phyloP scores from a whole-genome alignment of 192 early-diverging fungal species.

The Coemansia sp. region DNA sequence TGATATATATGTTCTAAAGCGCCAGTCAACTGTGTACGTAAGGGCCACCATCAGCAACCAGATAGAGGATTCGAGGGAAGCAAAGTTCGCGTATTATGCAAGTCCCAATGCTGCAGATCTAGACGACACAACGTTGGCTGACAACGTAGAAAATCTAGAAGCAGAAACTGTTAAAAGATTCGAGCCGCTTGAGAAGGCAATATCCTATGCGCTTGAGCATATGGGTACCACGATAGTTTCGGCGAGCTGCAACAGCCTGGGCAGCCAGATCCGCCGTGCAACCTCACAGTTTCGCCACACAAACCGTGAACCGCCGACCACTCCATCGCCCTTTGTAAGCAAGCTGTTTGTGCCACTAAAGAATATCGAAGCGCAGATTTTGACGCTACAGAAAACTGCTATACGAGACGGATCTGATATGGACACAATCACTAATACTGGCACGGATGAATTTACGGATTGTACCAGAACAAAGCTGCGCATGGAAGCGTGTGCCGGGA shows the following conservation, averaged over 20 bases:
- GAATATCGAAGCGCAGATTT: conserved; percentile 13
- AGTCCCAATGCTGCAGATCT: background rate
- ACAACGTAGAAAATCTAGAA: background rate
- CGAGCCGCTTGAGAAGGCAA: conserved; percentile 7
- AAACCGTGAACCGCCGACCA: conserved; percentile 28
- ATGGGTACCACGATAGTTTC: conserved; percentile 17
- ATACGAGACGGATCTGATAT: background rate
- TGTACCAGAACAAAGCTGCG: conserved; percentile 15
- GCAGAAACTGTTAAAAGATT: conserved; percentile 12
- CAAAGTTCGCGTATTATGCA: background rate
- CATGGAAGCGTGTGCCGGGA: conserved; percentile 5
- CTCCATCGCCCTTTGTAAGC: conserved; percentile 26
- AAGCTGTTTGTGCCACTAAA: conserved; percentile 22
- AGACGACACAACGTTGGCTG: background rate
- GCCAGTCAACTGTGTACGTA: conserved; percentile 3
- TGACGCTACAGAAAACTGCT: background rate
- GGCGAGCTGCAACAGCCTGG: conserved; percentile 20
- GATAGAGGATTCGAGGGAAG: background rate
- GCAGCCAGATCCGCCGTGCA: conserved; percentile 44
- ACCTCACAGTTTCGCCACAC: conserved; percentile 49
- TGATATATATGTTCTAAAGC: conserved; percentile 16
- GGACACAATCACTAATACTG: background rate
- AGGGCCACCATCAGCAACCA: background rate
- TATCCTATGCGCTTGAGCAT: conserved; percentile 2
- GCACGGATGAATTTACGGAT: background rate